Conservation (phyloP, 2,329 filamentous ascomycete genomes). For the Colletotrichum sp. region DNA sequence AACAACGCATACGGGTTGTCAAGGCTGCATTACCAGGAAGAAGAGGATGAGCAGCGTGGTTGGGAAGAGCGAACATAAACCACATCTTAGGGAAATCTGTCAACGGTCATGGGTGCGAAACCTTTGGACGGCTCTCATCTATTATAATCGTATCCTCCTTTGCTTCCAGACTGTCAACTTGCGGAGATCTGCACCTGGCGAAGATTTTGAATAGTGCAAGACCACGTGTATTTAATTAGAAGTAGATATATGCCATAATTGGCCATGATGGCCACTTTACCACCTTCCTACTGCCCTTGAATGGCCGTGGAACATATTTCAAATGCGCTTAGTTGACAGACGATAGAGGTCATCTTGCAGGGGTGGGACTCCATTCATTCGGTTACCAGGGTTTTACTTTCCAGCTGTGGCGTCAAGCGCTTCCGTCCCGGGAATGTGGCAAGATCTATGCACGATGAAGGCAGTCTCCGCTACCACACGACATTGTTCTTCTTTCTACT, state of each 20-base stretch:
- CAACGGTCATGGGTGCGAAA: rapidly evolving
- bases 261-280: not conserved
- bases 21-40: conserved; percentile 8
- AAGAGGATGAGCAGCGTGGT: not conserved
- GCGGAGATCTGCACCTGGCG: not conserved
- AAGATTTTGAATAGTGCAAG: not conserved
- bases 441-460: not conserved
- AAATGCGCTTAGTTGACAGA: not conserved
- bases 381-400: not conserved
- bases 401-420: not conserved
- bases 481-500: not conserved
- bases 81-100: not conserved
- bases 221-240: not conserved
- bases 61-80: not conserved
- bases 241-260: not conserved
- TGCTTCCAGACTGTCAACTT: rapidly evolving
- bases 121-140: rapidly evolving
- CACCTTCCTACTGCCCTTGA: not conserved
- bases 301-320: rapidly evolving
- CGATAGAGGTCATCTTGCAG: not conserved
- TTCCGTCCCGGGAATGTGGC: rapidly evolving
- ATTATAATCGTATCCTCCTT: rapidly evolving
- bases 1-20: conserved; percentile 30
- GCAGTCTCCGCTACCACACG: rapidly evolving
- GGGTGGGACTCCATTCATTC: rapidly evolving